A percentile compares a stretch with the other conserved stretches of the same genome.
phyloP scores from a whole-genome alignment of 148 eudicot genomes.

The Persicaria maculosa region DNA sequence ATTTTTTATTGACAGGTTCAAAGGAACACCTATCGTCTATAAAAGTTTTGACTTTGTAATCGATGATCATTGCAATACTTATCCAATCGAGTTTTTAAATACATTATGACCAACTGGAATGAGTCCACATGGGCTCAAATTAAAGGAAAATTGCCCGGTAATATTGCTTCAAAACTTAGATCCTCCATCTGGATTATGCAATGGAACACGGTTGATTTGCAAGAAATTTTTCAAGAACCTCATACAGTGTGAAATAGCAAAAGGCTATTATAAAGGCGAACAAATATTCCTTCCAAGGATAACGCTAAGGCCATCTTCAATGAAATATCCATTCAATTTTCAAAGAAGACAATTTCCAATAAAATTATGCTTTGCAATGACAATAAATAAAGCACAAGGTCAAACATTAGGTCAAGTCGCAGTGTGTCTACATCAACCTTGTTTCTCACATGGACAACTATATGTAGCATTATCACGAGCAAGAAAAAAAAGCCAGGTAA shows the following conservation, averaged over 20 bases:
- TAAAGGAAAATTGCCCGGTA: background rate
- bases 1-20: too few relatives aligned
- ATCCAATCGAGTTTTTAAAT: too few relatives aligned
- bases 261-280: background rate
- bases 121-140: background rate
- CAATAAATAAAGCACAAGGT: background rate
- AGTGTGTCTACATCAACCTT: background rate
- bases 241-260: background rate
- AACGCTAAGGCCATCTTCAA: background rate
- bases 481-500: too few relatives aligned
- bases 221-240: background rate
- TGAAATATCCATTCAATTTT: background rate
- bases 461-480: background rate
- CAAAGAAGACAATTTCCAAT: background rate
- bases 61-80: too few relatives aligned
- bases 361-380: background rate
- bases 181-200: background rate
- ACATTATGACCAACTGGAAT: too few relatives aligned
- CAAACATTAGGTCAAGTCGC: background rate
- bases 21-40: too few relatives aligned
- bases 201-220: background rate
- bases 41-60: too few relatives aligned
- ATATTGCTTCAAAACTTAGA: background rate
- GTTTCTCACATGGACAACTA: background rate
- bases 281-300: background rate